A percentile compares a stretch with the other conserved stretches of the same genome.
Conservation (phyloP, 495 filamentous ascomycete species). For the Cercophora newfieldiana region DNA sequence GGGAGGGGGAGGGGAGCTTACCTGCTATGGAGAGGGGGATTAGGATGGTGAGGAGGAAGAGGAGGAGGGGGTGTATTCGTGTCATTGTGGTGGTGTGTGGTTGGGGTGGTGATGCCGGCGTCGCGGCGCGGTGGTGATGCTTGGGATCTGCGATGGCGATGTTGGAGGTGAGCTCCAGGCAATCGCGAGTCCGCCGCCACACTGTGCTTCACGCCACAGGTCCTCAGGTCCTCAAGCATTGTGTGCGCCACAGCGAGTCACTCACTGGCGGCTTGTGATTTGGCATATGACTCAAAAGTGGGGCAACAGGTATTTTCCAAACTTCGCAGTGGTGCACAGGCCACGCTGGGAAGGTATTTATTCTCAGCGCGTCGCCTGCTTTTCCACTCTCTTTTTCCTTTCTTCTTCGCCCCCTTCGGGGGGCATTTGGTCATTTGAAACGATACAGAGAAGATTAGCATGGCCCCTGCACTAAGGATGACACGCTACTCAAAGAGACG, state of each 20-base stretch:
- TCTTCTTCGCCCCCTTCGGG: slow-evolving; percentile 28
- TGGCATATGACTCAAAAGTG: neutral
- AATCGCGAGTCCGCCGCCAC: neutral
- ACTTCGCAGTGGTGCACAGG: slow-evolving; percentile 28
- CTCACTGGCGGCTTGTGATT: neutral
- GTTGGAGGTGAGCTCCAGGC: neutral
- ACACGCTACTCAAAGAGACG: slow-evolving; percentile 97
- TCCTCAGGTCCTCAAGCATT: too few relatives aligned
- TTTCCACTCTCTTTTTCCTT: slow-evolving; percentile 29
- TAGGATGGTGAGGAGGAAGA: slow-evolving; percentile 36
- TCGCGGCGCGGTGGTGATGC: neutral
- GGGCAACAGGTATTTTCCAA: neutral
- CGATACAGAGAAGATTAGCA: slow-evolving; percentile 88
- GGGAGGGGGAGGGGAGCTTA: slow-evolving; percentile 27
- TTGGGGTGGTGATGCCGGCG: slow-evolving; percentile 4
- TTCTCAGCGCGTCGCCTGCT: neutral
- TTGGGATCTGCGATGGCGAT: neutral
- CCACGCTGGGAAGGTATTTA: slow-evolving; percentile 22
- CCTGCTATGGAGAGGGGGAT: slow-evolving; percentile 36
- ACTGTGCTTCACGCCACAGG: too few relatives aligned
- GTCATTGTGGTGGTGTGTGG: too few relatives aligned
- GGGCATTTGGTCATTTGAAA: slow-evolving; percentile 44
- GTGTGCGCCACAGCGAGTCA: neutral
- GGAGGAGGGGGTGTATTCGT: slow-evolving; percentile 34
- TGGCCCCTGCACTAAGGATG: slow-evolving; percentile 99